phyloP scores from a whole-genome alignment of 805 yeast genomes.

The Lachancea mirantina region DNA sequence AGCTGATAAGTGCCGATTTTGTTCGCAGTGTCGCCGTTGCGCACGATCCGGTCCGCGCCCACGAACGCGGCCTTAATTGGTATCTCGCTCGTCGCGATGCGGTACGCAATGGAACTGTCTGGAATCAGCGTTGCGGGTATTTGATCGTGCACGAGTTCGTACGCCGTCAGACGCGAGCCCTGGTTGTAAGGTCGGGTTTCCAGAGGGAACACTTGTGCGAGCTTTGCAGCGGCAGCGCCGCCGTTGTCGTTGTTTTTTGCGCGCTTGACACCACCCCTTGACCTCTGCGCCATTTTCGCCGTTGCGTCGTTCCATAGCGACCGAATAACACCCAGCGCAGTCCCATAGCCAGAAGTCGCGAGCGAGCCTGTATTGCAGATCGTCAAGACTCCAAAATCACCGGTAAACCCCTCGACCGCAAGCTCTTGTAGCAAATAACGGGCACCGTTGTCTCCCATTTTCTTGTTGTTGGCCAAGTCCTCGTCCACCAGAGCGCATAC shows the following conservation, averaged over 20 bases:
- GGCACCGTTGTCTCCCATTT: slow-evolving; percentile 77
- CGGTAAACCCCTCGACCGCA: slow-evolving; percentile 41
- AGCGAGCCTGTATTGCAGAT: slow-evolving; percentile 95
- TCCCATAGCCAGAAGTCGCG: slow-evolving; percentile 97
- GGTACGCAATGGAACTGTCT: slow-evolving; percentile 84
- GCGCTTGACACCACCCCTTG: slow-evolving; percentile 15
- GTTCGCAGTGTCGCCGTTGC: slow-evolving; percentile 93
- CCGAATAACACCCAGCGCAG: slow-evolving; percentile 89
- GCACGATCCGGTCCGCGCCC: slow-evolving; percentile 92
- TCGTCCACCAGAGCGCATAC: slow-evolving; percentile 56
- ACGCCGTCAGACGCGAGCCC: slow-evolving; percentile 90
- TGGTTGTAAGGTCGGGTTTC: slow-evolving; percentile 97
- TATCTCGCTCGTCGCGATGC: slow-evolving; percentile 41
- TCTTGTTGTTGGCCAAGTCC: slow-evolving; percentile 70
- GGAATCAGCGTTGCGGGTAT: slow-evolving; percentile 87
- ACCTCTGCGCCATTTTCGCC: slow-evolving; percentile 11
- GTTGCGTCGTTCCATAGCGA: slow-evolving; percentile 48
- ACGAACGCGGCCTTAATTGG: slow-evolving; percentile 86
- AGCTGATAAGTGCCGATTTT: slow-evolving; percentile 93
- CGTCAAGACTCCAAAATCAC: slow-evolving; percentile 75
- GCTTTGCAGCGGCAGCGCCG: slow-evolving; percentile 34
- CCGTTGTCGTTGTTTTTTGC: slow-evolving; percentile 23
- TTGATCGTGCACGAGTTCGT: slow-evolving; percentile 74
- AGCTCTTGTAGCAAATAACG: slow-evolving; percentile 49
- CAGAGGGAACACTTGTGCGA: slow-evolving; percentile 73